Conservation (phyloP, 129 eudicot genomes). For the Saussurea involucrata region DNA sequence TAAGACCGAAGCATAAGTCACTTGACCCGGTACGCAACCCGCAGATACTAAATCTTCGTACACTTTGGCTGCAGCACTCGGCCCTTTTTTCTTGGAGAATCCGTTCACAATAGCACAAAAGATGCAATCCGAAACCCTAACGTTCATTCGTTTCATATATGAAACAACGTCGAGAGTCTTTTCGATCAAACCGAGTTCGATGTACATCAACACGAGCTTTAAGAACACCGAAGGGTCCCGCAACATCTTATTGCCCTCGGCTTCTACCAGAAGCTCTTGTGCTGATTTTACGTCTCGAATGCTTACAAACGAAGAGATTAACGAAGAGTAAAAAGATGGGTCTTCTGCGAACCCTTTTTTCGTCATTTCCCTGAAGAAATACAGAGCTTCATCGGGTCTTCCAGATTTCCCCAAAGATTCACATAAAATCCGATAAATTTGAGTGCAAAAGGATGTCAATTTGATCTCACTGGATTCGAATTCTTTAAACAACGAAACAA, state of each 20-base stretch:
- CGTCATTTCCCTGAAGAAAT: conserved; percentile 54
- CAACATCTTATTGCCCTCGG: conserved; percentile 65
- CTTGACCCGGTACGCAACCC: conserved; percentile 86
- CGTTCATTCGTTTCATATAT: conserved; percentile 47
- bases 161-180: conserved; percentile 57
- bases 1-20: conserved; percentile 78
- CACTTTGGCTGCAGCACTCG: conserved; percentile 44
- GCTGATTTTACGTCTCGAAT: conserved; percentile 48
- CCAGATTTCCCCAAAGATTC: conserved; percentile 70
- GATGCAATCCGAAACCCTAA: conserved; percentile 80
- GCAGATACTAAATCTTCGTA: conserved; percentile 49
- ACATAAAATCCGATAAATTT: conserved; percentile 52
- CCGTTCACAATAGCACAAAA: conserved; percentile 88
- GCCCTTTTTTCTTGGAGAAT: conserved; percentile 62
- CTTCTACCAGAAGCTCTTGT: conserved; percentile 70
- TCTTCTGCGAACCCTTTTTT: conserved; percentile 49
- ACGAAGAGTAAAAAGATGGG: conserved; percentile 53
- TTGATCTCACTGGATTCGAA: conserved; percentile 32
- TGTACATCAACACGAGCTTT: conserved; percentile 76
- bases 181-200: conserved; percentile 57
- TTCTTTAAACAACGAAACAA: conserved; percentile 50
- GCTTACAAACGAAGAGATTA: conserved; percentile 67
- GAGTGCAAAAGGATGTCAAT: conserved; percentile 28
- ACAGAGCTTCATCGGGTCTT: conserved; percentile 59
- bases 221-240: conserved; percentile 78